Percentiles rank a stretch among this genome's conserved stretches.
Conservation (phyloP, 768 basidiomycete species). For the Boletus coccyginus region DNA sequence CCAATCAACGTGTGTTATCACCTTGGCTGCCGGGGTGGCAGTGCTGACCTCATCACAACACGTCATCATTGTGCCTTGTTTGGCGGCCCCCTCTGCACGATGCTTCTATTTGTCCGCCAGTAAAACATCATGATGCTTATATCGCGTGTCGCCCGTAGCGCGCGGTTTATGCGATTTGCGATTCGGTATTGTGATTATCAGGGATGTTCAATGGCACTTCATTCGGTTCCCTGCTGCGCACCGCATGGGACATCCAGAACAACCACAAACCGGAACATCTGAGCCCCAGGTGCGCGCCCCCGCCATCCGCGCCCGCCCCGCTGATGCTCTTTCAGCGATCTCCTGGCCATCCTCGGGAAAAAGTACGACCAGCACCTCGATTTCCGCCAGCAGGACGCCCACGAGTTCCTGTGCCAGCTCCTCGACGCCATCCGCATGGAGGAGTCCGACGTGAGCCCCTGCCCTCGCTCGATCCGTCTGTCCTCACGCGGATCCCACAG, state of each 20-base stretch:
- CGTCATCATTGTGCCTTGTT: too few relatives aligned
- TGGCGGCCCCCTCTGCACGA: too few relatives aligned
- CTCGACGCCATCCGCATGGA: slow-evolving; percentile 95
- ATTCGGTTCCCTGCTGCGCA: slow-evolving; percentile 40
- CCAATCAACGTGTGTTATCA: too few relatives aligned
- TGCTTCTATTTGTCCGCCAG: too few relatives aligned
- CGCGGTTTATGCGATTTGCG: too few relatives aligned
- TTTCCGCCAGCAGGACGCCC: slow-evolving; percentile 94
- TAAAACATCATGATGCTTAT: too few relatives aligned
- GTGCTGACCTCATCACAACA: too few relatives aligned
- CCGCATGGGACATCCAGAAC: slow-evolving; percentile 64
- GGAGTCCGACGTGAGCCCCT: slow-evolving; percentile 71
- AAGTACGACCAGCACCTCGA: slow-evolving; percentile 96
- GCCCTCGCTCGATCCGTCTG: not conserved
- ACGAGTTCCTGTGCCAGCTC: slow-evolving; percentile 88
- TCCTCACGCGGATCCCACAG: slow-evolving; percentile 35
- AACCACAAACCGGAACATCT: slow-evolving; percentile 48
- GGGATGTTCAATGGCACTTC: too few relatives aligned
- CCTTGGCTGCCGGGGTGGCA: too few relatives aligned
- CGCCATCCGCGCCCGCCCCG: not conserved
- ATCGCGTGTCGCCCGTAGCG: too few relatives aligned
- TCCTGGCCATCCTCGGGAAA: slow-evolving; percentile 65
- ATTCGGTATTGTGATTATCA: too few relatives aligned
- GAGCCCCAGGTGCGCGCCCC: slow-evolving; percentile 61
- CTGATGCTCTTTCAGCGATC: slow-evolving; percentile 38